Percentiles rank a stretch among this genome's conserved stretches.
Conservation (phyloP, 257 asterid species). For the Plectranthus barbatus region DNA sequence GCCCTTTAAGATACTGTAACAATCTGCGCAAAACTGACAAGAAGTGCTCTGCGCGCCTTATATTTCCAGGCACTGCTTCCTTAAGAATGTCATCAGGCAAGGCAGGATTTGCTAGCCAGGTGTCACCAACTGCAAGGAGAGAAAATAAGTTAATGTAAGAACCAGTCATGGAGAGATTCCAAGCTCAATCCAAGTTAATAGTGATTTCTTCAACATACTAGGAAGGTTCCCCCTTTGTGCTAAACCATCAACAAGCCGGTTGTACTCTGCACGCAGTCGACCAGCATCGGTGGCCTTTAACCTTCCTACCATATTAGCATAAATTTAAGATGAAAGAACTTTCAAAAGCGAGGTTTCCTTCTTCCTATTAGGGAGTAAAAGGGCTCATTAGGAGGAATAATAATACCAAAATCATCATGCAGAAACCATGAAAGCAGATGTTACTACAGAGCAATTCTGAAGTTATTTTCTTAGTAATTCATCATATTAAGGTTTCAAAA, state of each 20-base stretch:
- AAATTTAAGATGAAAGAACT: conserved; percentile 25
- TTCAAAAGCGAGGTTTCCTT: not conserved
- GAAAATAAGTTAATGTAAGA: conserved; percentile 11
- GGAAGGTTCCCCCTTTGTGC: conserved; percentile 88
- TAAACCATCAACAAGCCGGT: conserved; percentile 90
- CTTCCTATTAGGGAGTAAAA: not conserved
- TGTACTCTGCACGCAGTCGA: conserved; percentile 94
- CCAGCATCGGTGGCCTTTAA: conserved; percentile 99
- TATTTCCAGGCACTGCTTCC: conserved; percentile 98
- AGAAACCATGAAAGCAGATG: not conserved
- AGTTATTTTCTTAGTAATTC: not conserved
- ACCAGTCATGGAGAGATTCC: conserved; percentile 3
- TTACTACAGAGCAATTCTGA: not conserved
- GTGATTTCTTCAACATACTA: conserved; percentile 36
- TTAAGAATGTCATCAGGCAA: conserved; percentile 86
- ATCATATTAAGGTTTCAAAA: not conserved
- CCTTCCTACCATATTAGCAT: conserved; percentile 89
- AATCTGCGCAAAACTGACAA: conserved; percentile 83
- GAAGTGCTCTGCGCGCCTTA: conserved; percentile 95
- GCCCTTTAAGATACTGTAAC: conserved; percentile 70
- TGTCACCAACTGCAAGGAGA: conserved; percentile 47
- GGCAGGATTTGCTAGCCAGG: conserved; percentile 86
- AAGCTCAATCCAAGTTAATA: conserved; percentile 2
- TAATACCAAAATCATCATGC: not conserved
- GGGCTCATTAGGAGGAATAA: not conserved